phyloP scores from a whole-genome alignment of 2,329 filamentous ascomycete species.

The Xylaria sp. region DNA sequence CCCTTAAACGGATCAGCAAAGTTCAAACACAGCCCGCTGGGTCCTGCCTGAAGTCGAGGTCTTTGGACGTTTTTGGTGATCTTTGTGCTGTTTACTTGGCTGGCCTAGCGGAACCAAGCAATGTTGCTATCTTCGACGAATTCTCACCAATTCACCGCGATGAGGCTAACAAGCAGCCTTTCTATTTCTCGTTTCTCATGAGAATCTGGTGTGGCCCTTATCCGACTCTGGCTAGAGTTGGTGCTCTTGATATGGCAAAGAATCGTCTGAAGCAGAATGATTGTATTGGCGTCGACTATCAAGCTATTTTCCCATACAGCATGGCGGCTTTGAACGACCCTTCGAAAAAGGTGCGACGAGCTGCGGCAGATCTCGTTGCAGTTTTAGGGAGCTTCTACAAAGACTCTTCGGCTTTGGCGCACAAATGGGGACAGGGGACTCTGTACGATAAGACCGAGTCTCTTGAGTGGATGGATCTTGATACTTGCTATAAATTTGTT shows the following conservation, averaged over 20 bases:
- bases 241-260: slow-evolving; percentile 71
- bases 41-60: slow-evolving; percentile 59
- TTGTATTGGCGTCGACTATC: slow-evolving; percentile 66
- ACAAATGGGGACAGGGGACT: slow-evolving; percentile 64
- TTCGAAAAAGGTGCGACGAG: slow-evolving; percentile 75
- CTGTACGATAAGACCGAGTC: slow-evolving; percentile 67
- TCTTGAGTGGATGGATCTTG: slow-evolving; percentile 62
- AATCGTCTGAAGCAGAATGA: slow-evolving; percentile 59
- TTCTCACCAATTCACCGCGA: slow-evolving; percentile 60
- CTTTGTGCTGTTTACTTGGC: slow-evolving; percentile 63
- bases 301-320: slow-evolving; percentile 82
- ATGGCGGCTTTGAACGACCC: slow-evolving; percentile 76
- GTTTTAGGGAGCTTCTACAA: slow-evolving; percentile 58
- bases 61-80: slow-evolving; percentile 61
- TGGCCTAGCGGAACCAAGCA: slow-evolving; percentile 39
- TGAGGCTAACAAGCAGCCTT: slow-evolving; percentile 62
- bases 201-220: slow-evolving; percentile 76
- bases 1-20: slow-evolving; percentile 34
- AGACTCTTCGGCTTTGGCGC: slow-evolving; percentile 40
- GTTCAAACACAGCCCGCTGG: slow-evolving; percentile 46
- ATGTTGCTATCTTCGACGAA: slow-evolving; percentile 59
- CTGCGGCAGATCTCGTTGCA: slow-evolving; percentile 71
- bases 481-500: slow-evolving; percentile 66
- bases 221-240: slow-evolving; percentile 69
- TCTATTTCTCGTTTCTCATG: slow-evolving; percentile 78